Conservation (phyloP, 495 filamentous ascomycete genomes). For the Neurospora sp. region DNA sequence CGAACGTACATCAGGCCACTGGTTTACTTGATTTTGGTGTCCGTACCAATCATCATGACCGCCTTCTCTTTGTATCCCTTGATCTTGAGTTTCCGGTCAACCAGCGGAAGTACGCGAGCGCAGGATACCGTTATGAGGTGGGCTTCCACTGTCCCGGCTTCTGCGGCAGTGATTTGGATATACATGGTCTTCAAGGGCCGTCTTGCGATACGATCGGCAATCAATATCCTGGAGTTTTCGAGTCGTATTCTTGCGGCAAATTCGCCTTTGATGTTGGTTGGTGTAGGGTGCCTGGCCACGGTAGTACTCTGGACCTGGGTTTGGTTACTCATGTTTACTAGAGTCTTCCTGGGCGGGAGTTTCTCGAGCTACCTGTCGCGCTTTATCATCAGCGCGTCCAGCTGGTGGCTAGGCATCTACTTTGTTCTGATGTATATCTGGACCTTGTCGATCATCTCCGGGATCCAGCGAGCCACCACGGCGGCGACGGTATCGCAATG, state of each 20-base stretch:
- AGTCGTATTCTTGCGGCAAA: slow-evolving; percentile 79
- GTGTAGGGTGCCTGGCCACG: slow-evolving; percentile 62
- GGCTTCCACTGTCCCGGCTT: slow-evolving; percentile 64
- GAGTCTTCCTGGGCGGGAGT: slow-evolving; percentile 83
- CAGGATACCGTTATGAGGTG: slow-evolving; percentile 90
- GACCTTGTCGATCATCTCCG: slow-evolving; percentile 77
- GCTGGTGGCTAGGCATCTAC: slow-evolving; percentile 82
- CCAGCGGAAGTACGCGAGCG: slow-evolving; percentile 54
- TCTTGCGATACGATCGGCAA: slow-evolving; percentile 65
- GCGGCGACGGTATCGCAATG: slow-evolving; percentile 95
- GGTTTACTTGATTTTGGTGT: slow-evolving; percentile 66
- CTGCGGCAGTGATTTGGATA: slow-evolving; percentile 67
- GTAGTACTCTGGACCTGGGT: slow-evolving; percentile 87
- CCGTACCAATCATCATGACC: slow-evolving; percentile 74
- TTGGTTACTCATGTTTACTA: slow-evolving; percentile 94
- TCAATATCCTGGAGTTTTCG: slow-evolving; percentile 83
- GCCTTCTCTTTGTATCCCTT: slow-evolving; percentile 88
- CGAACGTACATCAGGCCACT: slow-evolving; percentile 74
- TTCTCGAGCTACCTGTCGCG: slow-evolving; percentile 45
- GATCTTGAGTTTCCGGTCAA: slow-evolving; percentile 74
- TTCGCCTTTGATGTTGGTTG: slow-evolving; percentile 70
- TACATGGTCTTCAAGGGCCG: slow-evolving; percentile 72
- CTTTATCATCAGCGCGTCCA: slow-evolving; percentile 75
- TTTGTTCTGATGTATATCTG: slow-evolving; percentile 93
- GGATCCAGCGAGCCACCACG: slow-evolving; percentile 81